Conservation (phyloP, 129 eudicot genomes). For the Artemisia argyi region DNA sequence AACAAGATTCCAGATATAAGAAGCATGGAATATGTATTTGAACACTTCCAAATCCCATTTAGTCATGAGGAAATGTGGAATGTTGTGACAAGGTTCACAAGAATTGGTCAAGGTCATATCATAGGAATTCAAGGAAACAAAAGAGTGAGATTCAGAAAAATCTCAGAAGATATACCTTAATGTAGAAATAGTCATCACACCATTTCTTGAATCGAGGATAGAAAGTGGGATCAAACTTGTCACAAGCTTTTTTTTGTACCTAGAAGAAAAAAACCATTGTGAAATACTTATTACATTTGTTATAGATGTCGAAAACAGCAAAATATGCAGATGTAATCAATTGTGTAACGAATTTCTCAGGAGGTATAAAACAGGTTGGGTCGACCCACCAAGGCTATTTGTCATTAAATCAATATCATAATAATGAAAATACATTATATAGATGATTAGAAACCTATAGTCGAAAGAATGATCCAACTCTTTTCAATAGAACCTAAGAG, state of each 20-base stretch:
- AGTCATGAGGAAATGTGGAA: too few species aligned
- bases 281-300: conserved; percentile 16
- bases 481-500: not conserved
- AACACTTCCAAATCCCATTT: too few species aligned
- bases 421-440: not conserved
- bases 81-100: too few species aligned
- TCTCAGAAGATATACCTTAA: conserved; percentile 54
- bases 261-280: conserved; percentile 29
- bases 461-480: not conserved
- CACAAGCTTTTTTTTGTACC: conserved; percentile 96
- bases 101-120: too few species aligned
- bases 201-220: conserved; percentile 98
- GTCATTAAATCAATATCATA: not conserved
- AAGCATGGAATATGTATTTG: too few species aligned
- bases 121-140: not conserved
- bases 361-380: not conserved
- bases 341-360: not conserved
- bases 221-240: conserved; percentile 89
- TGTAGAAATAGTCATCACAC: conserved; percentile 98
- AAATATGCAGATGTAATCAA: not conserved
- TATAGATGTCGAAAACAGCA: not conserved
- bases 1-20: too few species aligned
- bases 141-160: conserved; percentile 6
- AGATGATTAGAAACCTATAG: not conserved
- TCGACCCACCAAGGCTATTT: not conserved